Evolutionary conservation across 805 yeast species (phyloP).

Genomic region (Zygosaccharomyces lentus): DNA sequence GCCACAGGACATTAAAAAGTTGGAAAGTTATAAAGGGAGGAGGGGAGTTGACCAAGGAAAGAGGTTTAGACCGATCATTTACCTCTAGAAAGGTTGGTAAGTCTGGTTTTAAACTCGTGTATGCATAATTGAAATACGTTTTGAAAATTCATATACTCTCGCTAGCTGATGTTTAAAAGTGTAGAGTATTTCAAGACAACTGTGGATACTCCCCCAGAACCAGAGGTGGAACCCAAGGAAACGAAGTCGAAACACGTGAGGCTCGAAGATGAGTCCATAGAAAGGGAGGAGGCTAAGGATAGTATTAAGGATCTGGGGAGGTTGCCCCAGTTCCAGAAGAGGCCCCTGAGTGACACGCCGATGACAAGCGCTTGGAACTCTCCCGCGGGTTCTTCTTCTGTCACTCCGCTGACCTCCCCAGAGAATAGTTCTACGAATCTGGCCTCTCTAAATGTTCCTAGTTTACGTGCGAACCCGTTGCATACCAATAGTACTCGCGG

Average conservation of each 20-base stretch:
- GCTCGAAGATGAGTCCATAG: background rate
- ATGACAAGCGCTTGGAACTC: conserved; percentile 53
- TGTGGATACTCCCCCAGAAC: conserved; percentile 21
- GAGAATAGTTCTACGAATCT: conserved; percentile 22
- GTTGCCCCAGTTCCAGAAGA: conserved; percentile 57
- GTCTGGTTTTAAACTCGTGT: background rate
- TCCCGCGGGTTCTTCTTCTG: conserved; percentile 40
- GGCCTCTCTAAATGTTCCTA: conserved; percentile 3
- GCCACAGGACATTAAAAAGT: background rate
- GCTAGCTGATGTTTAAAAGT: conserved; percentile 19
- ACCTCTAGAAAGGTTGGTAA: background rate
- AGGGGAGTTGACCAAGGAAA: background rate
- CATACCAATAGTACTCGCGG: background rate
- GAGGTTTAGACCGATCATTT: too few species aligned
- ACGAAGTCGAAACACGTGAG: background rate
- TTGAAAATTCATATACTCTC: background rate
- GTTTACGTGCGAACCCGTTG: background rate
- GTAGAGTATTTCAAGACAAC: conserved; percentile 20
- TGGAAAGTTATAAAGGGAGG: background rate
- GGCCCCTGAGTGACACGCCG: conserved; percentile 76
- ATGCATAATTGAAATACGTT: background rate
- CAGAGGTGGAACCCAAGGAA: conserved; percentile 23
- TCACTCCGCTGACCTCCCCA: conserved; percentile 33
- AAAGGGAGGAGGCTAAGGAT: conserved; percentile 3
- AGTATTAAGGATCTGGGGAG: background rate